Conservation (phyloP, 768 basidiomycete genomes). For the Saitozyma sp. region DNA sequence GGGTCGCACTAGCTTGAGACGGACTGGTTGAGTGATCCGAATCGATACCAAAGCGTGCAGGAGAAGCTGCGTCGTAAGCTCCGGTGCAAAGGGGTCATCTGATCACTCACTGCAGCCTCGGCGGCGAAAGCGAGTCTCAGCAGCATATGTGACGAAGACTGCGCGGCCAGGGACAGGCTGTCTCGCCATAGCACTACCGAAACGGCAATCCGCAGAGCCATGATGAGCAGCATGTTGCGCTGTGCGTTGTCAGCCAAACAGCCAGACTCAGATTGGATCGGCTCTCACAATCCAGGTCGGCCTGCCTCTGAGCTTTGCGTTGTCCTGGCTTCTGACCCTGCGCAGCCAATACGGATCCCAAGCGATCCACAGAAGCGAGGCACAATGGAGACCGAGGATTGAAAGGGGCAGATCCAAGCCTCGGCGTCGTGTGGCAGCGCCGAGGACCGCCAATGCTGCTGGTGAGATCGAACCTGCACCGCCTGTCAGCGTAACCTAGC, state of each 20-base stretch:
- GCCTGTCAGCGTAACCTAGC: no score
- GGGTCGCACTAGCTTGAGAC: constrained; percentile 31
- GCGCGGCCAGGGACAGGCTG: no score
- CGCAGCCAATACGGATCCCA: constrained; percentile 81
- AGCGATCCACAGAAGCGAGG: constrained; percentile 73
- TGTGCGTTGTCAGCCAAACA: constrained; percentile 10
- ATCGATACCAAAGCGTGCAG: constrained; percentile 17
- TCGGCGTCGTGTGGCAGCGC: no score
- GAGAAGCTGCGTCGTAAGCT: constrained; percentile 23
- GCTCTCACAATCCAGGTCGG: constrained; percentile 42
- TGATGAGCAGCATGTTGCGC: constrained; percentile 36
- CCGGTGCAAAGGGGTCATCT: no score
- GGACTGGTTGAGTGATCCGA: constrained; percentile 25
- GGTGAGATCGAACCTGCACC: no score
- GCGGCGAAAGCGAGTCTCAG: constrained; percentile 3
- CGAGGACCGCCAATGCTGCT: no score
- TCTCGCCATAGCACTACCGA: no score
- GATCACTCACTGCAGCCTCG: constrained; percentile 21
- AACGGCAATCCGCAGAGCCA: constrained; percentile 10
- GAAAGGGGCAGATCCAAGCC: not conserved
- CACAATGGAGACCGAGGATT: constrained; percentile 57
- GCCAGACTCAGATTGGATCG: constrained; percentile 2
- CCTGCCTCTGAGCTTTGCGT: constrained; percentile 23
- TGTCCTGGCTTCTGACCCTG: constrained; percentile 35
- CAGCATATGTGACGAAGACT: no score